These are phyloP conservation scores for Aspergillus flavus DNA, from an alignment of 2,329 filamentous ascomycete species.

Conservation along the genomic window DNA sequence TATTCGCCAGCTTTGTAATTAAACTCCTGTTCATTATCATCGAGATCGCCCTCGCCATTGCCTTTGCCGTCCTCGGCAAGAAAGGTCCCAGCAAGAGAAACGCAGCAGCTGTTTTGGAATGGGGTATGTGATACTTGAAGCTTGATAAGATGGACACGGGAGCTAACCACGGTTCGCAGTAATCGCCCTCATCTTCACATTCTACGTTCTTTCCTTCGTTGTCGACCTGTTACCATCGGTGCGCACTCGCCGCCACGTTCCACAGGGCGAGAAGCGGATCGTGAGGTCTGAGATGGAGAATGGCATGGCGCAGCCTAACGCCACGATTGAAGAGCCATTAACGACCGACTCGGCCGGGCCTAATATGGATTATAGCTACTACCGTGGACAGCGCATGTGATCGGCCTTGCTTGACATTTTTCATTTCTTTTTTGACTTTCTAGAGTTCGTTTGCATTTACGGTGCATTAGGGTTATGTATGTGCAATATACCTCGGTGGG, in stretches of 20 bases:
- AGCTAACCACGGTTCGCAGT: constrained; percentile 31
- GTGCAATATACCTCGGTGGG: constrained; percentile 6
- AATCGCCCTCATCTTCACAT: constrained; percentile 81
- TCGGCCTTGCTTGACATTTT: not conserved
- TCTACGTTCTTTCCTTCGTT: constrained; percentile 84
- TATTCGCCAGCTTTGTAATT: constrained; percentile 80
- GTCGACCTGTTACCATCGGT: constrained; percentile 84
- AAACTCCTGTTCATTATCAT: constrained; percentile 84
- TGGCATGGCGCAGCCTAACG: constrained; percentile 16
- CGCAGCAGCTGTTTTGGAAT: constrained; percentile 76
- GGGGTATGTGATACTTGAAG: constrained; percentile 44
- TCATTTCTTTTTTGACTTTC: not conserved
- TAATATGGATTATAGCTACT: constrained; percentile 26
- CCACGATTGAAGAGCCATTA: constrained; percentile 39
- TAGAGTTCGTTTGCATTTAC: not conserved
- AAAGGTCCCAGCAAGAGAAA: constrained; percentile 55
- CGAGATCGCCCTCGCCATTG: constrained; percentile 68
- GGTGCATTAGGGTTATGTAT: constrained; percentile 9
- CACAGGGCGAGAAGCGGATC: constrained; percentile 44
- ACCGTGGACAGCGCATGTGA: constrained; percentile 33
- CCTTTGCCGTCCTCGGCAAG: constrained; percentile 62
- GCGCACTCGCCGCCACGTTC: constrained; percentile 56
- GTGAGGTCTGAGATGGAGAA: constrained; percentile 25
- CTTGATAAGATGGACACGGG: not conserved
- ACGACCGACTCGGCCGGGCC: constrained; percentile 42